These are phyloP conservation scores for Citropsis articulata DNA, from an alignment of 345 rosid species.

Conservation along the genomic window DNA sequence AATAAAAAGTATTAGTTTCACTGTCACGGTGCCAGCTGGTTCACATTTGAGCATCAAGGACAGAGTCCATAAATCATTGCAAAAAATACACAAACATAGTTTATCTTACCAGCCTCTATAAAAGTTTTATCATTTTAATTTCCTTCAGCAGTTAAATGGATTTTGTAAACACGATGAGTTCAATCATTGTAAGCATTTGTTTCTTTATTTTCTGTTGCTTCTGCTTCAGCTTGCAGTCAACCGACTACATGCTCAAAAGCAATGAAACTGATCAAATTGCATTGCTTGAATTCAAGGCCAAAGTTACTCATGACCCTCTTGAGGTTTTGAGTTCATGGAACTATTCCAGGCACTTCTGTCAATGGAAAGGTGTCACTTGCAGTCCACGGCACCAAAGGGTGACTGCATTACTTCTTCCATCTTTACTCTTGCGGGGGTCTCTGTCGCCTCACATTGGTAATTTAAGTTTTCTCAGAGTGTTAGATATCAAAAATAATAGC, in stretches of 20 bases:
- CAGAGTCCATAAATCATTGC: no score
- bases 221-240: neutral
- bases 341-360: neutral
- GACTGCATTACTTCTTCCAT: neutral
- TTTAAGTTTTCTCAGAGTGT: conserved; percentile 2
- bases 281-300: neutral
- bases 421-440: neutral
- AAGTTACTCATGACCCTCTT: neutral
- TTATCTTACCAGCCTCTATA: no score
- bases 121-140: no score
- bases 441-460: neutral
- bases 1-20: no score
- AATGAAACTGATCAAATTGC: conserved; percentile 7
- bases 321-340: neutral
- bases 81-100: no score
- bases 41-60: no score
- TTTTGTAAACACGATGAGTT: neutral
- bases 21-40: no score
- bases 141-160: neutral
- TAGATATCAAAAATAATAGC: conserved; percentile 8
- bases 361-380: neutral
- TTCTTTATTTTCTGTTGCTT: neutral
- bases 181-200: neutral
- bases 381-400: conserved; percentile 1
- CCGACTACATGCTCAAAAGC: neutral